Percentiles rank a stretch among this genome's conserved stretches.
These are phyloP conservation scores for Plicaturopsis crispa DNA, from an alignment of 768 basidiomycete species.

Conservation along the genomic window DNA sequence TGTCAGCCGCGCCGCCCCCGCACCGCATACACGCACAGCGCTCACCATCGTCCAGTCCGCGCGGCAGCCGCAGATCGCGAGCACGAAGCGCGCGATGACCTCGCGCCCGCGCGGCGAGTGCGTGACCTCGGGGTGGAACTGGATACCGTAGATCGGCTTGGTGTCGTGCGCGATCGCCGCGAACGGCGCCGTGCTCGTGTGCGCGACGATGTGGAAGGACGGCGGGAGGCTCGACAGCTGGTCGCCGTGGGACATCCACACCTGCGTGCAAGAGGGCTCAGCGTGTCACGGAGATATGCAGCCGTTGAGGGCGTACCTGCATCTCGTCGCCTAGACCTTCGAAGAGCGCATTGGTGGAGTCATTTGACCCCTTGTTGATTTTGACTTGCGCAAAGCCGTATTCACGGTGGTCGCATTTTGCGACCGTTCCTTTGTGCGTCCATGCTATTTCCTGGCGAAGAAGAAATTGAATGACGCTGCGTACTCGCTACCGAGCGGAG, in stretches of 20 bases:
- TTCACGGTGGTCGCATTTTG: conserved; percentile 85
- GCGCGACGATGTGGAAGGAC: conserved; percentile 82
- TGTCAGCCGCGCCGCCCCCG: too few species aligned
- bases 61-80: conserved; percentile 76
- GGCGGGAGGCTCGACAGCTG: conserved; percentile 77
- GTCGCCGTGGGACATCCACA: conserved; percentile 99
- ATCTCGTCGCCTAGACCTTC: conserved; percentile 82
- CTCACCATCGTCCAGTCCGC: conserved; percentile 90
- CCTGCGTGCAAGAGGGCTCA: conserved; percentile 37
- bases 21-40: too few species aligned
- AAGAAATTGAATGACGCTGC: not conserved
- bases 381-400: conserved; percentile 88
- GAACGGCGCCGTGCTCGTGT: conserved; percentile 81
- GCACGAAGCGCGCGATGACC: conserved; percentile 79
- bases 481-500: not conserved
- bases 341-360: conserved; percentile 65
- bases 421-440: conserved; percentile 78
- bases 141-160: conserved; percentile 91
- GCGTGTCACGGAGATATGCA: not conserved
- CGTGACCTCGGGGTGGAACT: conserved; percentile 98
- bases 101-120: conserved; percentile 87
- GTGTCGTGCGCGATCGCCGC: conserved; percentile 89
- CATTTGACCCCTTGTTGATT: conserved; percentile 50
- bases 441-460: conserved; percentile 81
- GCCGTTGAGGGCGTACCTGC: conserved; percentile 45